Percentiles rank a stretch among this genome's conserved stretches.
Evolutionary conservation across 2,329 filamentous ascomycete species (phyloP).

Genomic region (Pyricularia sp.): DNA sequence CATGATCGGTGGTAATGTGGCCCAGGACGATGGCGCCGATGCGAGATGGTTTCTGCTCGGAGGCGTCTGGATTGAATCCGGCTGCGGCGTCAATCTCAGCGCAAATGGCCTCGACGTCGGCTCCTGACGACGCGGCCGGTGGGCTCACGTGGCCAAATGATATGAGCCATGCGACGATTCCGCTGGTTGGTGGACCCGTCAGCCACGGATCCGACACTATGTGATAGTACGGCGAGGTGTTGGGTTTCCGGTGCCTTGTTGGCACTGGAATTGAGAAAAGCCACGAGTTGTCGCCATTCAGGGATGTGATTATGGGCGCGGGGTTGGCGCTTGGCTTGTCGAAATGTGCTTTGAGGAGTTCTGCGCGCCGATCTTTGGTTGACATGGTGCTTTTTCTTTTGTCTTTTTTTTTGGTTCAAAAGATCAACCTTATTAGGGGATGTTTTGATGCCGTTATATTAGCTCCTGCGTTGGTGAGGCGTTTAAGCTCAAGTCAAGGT

Average conservation of each 20-base stretch:
- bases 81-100: slow-evolving; percentile 9
- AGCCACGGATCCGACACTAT: slow-evolving; percentile 6
- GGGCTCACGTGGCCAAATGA: slow-evolving; percentile 1
- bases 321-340: not conserved
- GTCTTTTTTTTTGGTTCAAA: too few species aligned
- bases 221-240: slow-evolving; percentile 1
- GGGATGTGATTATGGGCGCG: not conserved
- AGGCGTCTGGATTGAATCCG: not conserved
- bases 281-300: slow-evolving; percentile 2
- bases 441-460: too few species aligned
- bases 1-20: not conserved
- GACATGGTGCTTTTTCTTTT: not conserved
- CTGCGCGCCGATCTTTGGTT: not conserved
- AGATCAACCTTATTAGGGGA: too few species aligned
- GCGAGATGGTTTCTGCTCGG: not conserved
- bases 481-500: not conserved
- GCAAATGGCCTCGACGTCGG: slow-evolving; percentile 9
- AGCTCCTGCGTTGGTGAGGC: not conserved
- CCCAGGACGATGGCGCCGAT: not conserved
- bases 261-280: slow-evolving; percentile 1
- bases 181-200: slow-evolving; percentile 1
- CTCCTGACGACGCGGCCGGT: slow-evolving; percentile 7
- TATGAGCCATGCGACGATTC: slow-evolving; percentile 3
- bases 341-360: slow-evolving; percentile 1
- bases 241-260: not conserved